Percentiles rank a stretch among this genome's conserved stretches.
These are phyloP conservation scores for Colletotrichum sp. DNA, from an alignment of 2,329 filamentous ascomycete species.

Conservation along the genomic window DNA sequence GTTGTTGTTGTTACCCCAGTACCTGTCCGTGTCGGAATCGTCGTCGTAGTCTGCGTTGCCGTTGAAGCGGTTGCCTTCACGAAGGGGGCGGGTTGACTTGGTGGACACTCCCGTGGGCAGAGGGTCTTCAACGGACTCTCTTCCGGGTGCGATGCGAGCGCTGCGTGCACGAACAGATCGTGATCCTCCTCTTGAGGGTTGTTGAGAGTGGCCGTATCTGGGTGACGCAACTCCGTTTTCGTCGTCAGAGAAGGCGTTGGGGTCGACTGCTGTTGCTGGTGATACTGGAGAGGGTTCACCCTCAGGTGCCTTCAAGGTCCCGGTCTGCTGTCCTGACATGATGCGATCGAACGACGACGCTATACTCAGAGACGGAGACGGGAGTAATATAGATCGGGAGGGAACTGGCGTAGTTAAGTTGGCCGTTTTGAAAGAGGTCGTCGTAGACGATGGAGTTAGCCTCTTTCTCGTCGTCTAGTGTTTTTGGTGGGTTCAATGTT, in stretches of 20 bases:
- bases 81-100: conserved; percentile 6
- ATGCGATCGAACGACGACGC: conserved; percentile 1
- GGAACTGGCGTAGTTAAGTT: background rate
- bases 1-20: conserved; percentile 9
- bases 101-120: background rate
- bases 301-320: conserved; percentile 7
- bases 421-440: background rate
- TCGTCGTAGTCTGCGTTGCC: conserved; percentile 13
- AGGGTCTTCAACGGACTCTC: background rate
- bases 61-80: conserved; percentile 4
- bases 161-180: background rate
- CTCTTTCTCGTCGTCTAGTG: background rate
- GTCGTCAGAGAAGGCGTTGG: conserved; percentile 16
- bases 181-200: conserved; percentile 9
- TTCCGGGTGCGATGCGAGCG: background rate
- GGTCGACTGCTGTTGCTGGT: conserved; percentile 21
- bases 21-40: conserved; percentile 13
- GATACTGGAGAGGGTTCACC: conserved; percentile 15
- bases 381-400: background rate
- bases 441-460: background rate
- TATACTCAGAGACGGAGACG: background rate
- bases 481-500: background rate
- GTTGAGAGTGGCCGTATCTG: background rate
- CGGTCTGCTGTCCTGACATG: conserved; percentile 20
- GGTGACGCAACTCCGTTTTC: background rate